A percentile compares a stretch with the other conserved stretches of the same genome.
Evolutionary conservation across 140 eudicot genomes (phyloP).

Genomic region (Stevia rebaudiana): DNA sequence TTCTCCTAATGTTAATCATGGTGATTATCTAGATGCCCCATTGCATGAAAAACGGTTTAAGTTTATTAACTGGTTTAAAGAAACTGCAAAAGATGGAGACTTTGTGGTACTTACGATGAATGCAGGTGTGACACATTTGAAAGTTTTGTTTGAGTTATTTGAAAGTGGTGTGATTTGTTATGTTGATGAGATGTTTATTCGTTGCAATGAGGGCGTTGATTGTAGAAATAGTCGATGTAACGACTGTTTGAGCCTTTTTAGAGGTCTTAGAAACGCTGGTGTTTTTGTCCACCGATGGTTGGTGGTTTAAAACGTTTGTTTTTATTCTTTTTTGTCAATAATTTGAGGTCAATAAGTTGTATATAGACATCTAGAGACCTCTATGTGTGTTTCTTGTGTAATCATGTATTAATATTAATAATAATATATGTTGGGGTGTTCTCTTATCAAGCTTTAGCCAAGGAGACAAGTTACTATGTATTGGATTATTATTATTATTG

Average conservation of each 20-base stretch:
- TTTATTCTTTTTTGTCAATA: conserved; percentile 16
- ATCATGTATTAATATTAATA: neutral
- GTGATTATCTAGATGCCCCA: conserved; percentile 43
- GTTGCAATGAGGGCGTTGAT: conserved; percentile 36
- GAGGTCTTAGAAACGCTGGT: conserved; percentile 50
- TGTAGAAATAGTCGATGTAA: conserved; percentile 32
- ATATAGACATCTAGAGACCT: conserved; percentile 15
- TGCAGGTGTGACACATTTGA: conserved; percentile 47
- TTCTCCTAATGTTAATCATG: conserved; percentile 28
- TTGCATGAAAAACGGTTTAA: conserved; percentile 55
- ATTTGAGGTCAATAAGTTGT: conserved; percentile 26
- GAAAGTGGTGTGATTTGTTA: conserved; percentile 61
- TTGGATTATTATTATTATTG: too few relatives aligned
- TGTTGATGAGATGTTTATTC: conserved; percentile 70
- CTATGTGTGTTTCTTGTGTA: neutral
- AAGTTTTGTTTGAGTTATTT: conserved; percentile 53
- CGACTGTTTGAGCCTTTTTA: conserved; percentile 41
- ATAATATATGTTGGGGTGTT: neutral
- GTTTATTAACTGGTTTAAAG: conserved; percentile 60
- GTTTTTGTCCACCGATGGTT: conserved; percentile 60
- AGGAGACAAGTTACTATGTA: too few relatives aligned
- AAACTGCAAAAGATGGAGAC: conserved; percentile 46
- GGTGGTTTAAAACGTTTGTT: conserved; percentile 20
- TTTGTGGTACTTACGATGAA: conserved; percentile 79
- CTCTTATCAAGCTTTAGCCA: too few relatives aligned